Evolutionary conservation across 805 yeast species (phyloP).

Genomic region (Kodamaea kakaduensis): DNA sequence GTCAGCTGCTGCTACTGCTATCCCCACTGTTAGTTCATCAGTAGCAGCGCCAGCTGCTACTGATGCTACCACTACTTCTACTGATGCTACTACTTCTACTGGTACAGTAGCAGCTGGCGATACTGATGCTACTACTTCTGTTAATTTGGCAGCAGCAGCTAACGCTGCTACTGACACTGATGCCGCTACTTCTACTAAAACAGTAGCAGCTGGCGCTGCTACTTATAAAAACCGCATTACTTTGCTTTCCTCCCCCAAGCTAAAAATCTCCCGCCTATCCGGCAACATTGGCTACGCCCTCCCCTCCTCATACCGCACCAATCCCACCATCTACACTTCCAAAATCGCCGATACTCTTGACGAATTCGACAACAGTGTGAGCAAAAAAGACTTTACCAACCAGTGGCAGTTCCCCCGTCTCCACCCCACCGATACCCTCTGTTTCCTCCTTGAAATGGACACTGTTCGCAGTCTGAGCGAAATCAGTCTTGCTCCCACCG

Average conservation of each 20-base stretch:
- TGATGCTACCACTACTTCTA: too few species aligned
- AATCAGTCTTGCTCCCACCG: slow-evolving; percentile 16
- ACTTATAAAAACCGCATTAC: slow-evolving; percentile 12
- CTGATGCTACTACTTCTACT: too few species aligned
- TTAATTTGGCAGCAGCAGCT: too few species aligned
- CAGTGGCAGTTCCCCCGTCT: slow-evolving; percentile 30
- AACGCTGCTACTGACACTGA: too few species aligned
- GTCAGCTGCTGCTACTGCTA: too few species aligned
- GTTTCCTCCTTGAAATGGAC: slow-evolving; percentile 32
- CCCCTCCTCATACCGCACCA: slow-evolving; percentile 27
- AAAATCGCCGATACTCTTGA: slow-evolving; percentile 33
- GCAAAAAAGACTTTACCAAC: slow-evolving; percentile 35
- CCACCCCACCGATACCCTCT: slow-evolving; percentile 19
- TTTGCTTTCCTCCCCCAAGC: slow-evolving; percentile 27
- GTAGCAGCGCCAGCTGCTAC: too few species aligned
- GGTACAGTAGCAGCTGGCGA: too few species aligned
- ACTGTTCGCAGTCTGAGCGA: slow-evolving; percentile 21
- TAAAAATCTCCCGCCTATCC: slow-evolving; percentile 31
- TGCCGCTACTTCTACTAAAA: too few species aligned
- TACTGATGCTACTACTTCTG: too few species aligned
- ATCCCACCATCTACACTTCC: slow-evolving; percentile 20
- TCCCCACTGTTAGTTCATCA: too few species aligned
- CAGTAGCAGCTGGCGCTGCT: too few species aligned
- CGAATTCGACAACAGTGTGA: slow-evolving; percentile 28
- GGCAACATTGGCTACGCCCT: slow-evolving; percentile 29